A percentile compares a stretch with the other conserved stretches of the same genome.
These are phyloP conservation scores for Penicillium sp. DNA, from an alignment of 2,329 filamentous ascomycete species.

Conservation along the genomic window DNA sequence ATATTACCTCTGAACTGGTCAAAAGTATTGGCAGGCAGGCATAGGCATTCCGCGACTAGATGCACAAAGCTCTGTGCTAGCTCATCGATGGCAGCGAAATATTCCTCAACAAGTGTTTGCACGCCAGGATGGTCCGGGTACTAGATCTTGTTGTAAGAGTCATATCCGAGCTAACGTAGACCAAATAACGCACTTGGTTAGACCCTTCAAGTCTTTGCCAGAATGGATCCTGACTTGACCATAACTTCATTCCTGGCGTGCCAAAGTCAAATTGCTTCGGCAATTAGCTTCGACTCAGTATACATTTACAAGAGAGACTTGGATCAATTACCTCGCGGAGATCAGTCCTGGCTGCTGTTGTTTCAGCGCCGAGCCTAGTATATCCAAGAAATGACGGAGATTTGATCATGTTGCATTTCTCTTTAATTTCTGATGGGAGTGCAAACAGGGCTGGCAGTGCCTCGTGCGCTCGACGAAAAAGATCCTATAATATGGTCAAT, in stretches of 20 bases:
- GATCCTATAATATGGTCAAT: conserved; percentile 9
- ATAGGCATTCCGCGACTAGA: conserved; percentile 56
- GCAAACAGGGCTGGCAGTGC: conserved; percentile 26
- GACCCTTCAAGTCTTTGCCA: conserved; percentile 38
- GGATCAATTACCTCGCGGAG: conserved; percentile 27
- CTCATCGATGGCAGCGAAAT: conserved; percentile 49
- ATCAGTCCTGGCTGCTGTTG: conserved; percentile 31
- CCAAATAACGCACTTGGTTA: conserved; percentile 23
- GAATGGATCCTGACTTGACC: conserved; percentile 44
- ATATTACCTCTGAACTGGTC: conserved; percentile 49
- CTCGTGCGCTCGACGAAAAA: conserved; percentile 23
- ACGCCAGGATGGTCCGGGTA: conserved; percentile 27
- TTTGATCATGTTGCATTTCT: conserved; percentile 33
- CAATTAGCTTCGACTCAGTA: background rate
- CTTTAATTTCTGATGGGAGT: conserved; percentile 26
- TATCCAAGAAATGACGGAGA: conserved; percentile 35
- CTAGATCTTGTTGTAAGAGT: conserved; percentile 11
- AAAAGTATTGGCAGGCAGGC: conserved; percentile 49
- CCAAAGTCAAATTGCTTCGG: conserved; percentile 45
- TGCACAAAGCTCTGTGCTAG: conserved; percentile 54
- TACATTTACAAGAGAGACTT: background rate
- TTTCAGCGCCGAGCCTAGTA: conserved; percentile 36
- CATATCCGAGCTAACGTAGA: background rate
- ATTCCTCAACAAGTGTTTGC: conserved; percentile 44
- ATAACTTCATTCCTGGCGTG: conserved; percentile 29